phyloP scores from a whole-genome alignment of 192 early-diverging fungal genomes.

The Coemansia sp. region DNA sequence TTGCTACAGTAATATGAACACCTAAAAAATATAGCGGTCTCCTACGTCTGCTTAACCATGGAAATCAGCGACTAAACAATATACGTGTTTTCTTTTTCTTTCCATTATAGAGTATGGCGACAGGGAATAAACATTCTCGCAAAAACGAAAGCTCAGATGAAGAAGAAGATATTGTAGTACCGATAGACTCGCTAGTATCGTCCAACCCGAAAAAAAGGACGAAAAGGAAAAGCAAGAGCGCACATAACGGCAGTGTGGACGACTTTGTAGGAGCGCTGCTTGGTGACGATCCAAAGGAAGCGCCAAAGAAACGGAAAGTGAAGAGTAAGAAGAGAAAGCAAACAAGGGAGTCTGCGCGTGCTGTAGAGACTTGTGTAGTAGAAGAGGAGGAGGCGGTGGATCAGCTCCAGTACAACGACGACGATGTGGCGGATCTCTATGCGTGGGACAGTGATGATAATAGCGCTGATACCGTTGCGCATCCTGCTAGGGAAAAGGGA shows the following conservation, averaged over 20 bases:
- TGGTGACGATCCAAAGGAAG: slow-evolving; percentile 13
- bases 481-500: no score
- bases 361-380: background rate
- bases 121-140: background rate
- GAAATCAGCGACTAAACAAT: no score
- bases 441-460: slow-evolving; percentile 31
- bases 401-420: slow-evolving; percentile 12
- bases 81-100: no score
- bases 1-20: background rate
- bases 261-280: slow-evolving; percentile 49
- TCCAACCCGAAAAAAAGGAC: slow-evolving; percentile 1
- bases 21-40: no score
- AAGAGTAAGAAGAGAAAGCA: background rate
- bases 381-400: background rate
- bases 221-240: slow-evolving; percentile 9
- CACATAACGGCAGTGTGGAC: slow-evolving; percentile 16
- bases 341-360: background rate
- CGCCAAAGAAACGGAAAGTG: slow-evolving; percentile 5
- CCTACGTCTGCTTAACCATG: no score
- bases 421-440: slow-evolving; percentile 45
- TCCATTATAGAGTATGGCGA: background rate
- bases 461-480: no score
- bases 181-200: slow-evolving; percentile 12
- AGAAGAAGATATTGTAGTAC: slow-evolving; percentile 21
- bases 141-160: slow-evolving; percentile 3